Conservation (phyloP, 768 basidiomycete species). For the Mycena metata region DNA sequence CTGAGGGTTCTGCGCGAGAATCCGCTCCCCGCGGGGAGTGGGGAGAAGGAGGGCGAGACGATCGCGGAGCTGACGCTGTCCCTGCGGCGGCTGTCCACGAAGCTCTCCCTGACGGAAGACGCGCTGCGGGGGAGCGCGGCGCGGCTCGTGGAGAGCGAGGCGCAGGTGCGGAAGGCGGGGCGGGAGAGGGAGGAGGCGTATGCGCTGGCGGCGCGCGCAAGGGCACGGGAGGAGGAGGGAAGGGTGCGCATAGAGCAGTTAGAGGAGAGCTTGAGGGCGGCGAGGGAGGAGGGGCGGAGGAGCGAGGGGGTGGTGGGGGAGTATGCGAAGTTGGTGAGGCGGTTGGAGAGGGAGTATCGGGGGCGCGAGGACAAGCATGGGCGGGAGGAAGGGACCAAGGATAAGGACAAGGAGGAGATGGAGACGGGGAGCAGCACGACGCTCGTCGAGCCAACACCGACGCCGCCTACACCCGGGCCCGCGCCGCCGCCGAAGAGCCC, state of each 20-base stretch:
- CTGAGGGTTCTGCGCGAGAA: no score
- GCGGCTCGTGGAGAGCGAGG: slow-evolving; percentile 59
- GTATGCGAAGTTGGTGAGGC: slow-evolving; percentile 82
- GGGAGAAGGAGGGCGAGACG: no score
- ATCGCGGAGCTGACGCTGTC: slow-evolving; percentile 70
- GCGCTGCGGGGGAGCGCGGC: slow-evolving; percentile 62
- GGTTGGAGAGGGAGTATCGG: slow-evolving; percentile 69
- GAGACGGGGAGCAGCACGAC: slow-evolving; percentile 17
- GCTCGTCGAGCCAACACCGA: slow-evolving; percentile 20
- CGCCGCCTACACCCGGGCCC: no score
- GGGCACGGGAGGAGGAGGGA: slow-evolving; percentile 68
- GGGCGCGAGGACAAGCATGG: neutral
- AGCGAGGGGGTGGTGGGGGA: slow-evolving; percentile 76
- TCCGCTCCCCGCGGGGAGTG: no score
- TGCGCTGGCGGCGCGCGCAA: slow-evolving; percentile 65
- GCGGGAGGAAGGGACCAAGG: neutral
- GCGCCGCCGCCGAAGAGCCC: no score
- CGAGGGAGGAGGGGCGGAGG: slow-evolving; percentile 72
- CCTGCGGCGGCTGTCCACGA: slow-evolving; percentile 75
- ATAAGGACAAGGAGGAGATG: neutral
- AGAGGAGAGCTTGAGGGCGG: slow-evolving; percentile 57
- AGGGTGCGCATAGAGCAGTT: slow-evolving; percentile 64
- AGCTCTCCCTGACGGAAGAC: slow-evolving; percentile 73
- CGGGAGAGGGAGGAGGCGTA: slow-evolving; percentile 65
- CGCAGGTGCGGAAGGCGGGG: slow-evolving; percentile 59